Evolutionary conservation across 441 rosid species (phyloP).

Genomic region (Gossypium gossypioides): DNA sequence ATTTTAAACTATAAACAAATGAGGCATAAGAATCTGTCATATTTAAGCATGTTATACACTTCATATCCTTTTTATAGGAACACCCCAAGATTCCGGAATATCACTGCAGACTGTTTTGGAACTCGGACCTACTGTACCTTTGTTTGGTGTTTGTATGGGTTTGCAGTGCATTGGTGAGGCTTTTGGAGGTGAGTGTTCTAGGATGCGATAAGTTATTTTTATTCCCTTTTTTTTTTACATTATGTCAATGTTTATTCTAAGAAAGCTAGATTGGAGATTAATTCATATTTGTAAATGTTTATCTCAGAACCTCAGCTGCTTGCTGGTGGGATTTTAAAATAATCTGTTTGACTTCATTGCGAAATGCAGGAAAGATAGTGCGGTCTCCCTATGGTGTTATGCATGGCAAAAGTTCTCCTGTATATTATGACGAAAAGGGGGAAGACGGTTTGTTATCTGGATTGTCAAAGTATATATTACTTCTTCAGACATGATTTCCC

Average conservation of each 20-base stretch:
- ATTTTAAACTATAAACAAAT: not conserved
- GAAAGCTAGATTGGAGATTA: not conserved
- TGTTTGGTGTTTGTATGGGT: constrained; percentile 95
- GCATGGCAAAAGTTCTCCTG: constrained; percentile 92
- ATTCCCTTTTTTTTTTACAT: not conserved
- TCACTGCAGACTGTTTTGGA: constrained; percentile 81
- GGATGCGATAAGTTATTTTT: not conserved
- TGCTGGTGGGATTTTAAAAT: constrained; percentile 3
- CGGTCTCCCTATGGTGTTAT: constrained; percentile 80
- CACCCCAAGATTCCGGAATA: constrained; percentile 90
- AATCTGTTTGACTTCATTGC: constrained; percentile 2
- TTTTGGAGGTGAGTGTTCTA: constrained; percentile 64
- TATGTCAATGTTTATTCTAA: not conserved
- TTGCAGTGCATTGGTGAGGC: constrained; percentile 98
- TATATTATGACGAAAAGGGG: constrained; percentile 75
- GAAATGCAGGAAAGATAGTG: constrained; percentile 70
- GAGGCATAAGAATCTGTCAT: not conserved
- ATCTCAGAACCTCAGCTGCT: not conserved
- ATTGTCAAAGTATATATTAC: constrained; percentile 47
- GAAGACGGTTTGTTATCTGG: constrained; percentile 72
- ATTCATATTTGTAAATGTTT: not conserved
- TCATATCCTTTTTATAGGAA: constrained; percentile 32
- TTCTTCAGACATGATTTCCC: constrained; percentile 3
- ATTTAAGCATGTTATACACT: not conserved
- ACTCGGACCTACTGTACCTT: constrained; percentile 77